Evolutionary conservation across 345 rosid genomes (phyloP).

Genomic region (Noccaea bulbosa): DNA sequence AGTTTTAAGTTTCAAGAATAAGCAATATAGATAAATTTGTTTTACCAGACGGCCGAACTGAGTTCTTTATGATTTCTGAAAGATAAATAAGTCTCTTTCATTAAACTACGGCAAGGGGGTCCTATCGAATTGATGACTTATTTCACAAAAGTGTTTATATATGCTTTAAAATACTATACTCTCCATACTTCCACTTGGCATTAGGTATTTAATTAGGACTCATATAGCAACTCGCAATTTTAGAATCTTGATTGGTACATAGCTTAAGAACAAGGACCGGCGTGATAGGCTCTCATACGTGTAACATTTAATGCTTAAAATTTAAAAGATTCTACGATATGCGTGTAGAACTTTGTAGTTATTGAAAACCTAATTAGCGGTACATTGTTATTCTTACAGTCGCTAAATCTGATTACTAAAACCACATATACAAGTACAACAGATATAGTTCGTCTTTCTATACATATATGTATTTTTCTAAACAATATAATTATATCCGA

Average conservation of each 20-base stretch:
- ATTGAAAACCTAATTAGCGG: background rate
- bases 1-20: background rate
- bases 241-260: conserved; percentile 7
- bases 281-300: background rate
- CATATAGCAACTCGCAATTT: background rate
- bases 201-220: background rate
- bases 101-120: too few relatives aligned
- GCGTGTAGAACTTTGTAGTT: background rate
- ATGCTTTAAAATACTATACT: background rate
- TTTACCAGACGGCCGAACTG: background rate
- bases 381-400: background rate
- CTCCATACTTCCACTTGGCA: background rate
- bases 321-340: background rate
- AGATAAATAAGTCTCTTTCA: too few relatives aligned
- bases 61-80: background rate
- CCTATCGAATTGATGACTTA: too few relatives aligned
- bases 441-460: too few relatives aligned
- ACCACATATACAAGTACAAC: too few relatives aligned
- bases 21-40: background rate
- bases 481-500: too few relatives aligned
- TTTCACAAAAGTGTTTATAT: background rate
- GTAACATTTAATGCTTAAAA: background rate
- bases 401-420: too few relatives aligned
- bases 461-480: too few relatives aligned
- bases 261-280: background rate